These are phyloP conservation scores for Tulasnella sp. DNA, from an alignment of 768 basidiomycete species.

Conservation along the genomic window DNA sequence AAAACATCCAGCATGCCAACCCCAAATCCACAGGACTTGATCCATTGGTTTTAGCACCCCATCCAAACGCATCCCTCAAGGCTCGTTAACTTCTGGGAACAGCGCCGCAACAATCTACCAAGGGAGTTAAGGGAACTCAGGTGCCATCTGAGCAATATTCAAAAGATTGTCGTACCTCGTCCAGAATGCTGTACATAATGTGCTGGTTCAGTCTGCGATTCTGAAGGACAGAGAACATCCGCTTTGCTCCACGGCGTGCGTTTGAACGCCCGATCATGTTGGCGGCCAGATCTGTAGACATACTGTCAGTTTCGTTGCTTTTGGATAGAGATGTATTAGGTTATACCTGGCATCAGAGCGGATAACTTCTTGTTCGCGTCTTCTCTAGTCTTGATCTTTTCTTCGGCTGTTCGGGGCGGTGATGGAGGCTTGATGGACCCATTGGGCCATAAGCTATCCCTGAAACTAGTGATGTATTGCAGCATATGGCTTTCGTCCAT, in stretches of 20 bases:
- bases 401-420: conserved; percentile 61
- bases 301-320: background rate
- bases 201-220: conserved; percentile 93
- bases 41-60: too few species aligned
- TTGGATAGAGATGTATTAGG: too few species aligned
- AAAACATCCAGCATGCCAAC: too few species aligned
- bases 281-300: conserved; percentile 66
- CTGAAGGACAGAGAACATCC: conserved; percentile 89
- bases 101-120: too few species aligned
- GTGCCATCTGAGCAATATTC: too few species aligned
- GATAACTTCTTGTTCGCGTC: conserved; percentile 87
- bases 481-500: conserved; percentile 62
- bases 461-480: conserved; percentile 51
- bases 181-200: conserved; percentile 74
- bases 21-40: too few species aligned
- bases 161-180: too few species aligned
- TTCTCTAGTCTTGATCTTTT: conserved; percentile 68
- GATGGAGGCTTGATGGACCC: conserved; percentile 55
- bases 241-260: conserved; percentile 80
- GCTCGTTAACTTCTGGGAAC: too few species aligned
- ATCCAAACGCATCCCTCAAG: too few species aligned
- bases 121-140: too few species aligned
- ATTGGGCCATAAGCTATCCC: conserved; percentile 75
- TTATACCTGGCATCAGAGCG: conserved; percentile 78
- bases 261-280: conserved; percentile 98